Evolutionary conservation across 306 rosid species (phyloP).

Genomic region (Cucumis melo): DNA sequence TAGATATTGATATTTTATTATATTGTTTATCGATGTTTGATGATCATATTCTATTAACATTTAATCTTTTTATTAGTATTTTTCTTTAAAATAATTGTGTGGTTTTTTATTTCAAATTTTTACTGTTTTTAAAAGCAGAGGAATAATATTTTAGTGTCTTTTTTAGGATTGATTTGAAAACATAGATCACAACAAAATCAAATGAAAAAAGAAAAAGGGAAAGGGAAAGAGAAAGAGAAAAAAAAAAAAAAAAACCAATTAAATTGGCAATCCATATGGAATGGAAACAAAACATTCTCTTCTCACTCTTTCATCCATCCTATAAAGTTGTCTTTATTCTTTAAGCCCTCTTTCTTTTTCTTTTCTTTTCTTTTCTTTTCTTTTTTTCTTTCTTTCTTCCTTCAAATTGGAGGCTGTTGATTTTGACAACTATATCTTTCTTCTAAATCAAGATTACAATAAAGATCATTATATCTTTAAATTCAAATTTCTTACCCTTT

Average conservation of each 20-base stretch:
- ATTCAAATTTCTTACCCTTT: too few relatives aligned
- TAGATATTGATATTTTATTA: too few relatives aligned
- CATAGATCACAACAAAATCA: slow-evolving; percentile 3
- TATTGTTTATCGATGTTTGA: too few relatives aligned
- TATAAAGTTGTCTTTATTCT: slow-evolving; percentile 8
- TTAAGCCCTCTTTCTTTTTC: neutral
- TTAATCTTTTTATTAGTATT: too few relatives aligned
- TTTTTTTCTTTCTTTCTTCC: too few relatives aligned
- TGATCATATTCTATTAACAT: too few relatives aligned
- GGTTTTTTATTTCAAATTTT: neutral
- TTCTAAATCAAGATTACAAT: neutral
- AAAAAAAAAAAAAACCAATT: neutral
- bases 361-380: neutral
- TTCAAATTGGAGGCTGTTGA: neutral
- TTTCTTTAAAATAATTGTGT: too few relatives aligned
- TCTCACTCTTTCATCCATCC: slow-evolving; percentile 5
- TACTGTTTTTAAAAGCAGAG: neutral
- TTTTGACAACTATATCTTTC: slow-evolving; percentile 1
- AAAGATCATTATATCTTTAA: too few relatives aligned
- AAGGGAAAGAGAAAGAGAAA: too few relatives aligned
- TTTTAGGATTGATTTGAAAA: neutral
- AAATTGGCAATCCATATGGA: slow-evolving; percentile 5
- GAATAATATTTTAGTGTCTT: neutral
- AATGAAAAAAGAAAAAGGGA: neutral
- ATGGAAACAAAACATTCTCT: slow-evolving; percentile 11